These are phyloP conservation scores for Nakazawaea ambrosiae DNA, from an alignment of 805 yeast species.

Conservation along the genomic window DNA sequence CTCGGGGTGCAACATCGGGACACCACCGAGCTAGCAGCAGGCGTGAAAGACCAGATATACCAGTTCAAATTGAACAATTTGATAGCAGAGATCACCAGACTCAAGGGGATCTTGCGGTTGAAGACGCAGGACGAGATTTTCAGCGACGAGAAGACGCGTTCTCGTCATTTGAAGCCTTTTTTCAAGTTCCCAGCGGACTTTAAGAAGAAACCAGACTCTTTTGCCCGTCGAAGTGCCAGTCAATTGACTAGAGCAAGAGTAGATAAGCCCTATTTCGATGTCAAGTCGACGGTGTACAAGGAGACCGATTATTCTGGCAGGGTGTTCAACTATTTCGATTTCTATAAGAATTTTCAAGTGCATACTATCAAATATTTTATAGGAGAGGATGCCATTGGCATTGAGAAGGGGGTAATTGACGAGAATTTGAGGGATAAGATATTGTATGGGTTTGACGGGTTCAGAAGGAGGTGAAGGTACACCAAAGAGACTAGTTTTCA, in stretches of 20 bases:
- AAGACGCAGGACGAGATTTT: neutral
- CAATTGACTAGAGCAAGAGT: slow-evolving; percentile 2
- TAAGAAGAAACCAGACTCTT: too few relatives aligned
- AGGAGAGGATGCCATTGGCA: slow-evolving; percentile 3
- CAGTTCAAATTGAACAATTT: neutral
- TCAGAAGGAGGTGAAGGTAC: too few relatives aligned
- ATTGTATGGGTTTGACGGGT: slow-evolving; percentile 9
- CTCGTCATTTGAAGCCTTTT: neutral
- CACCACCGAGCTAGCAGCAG: too few relatives aligned
- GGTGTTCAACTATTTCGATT: neutral
- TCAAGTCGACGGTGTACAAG: neutral
- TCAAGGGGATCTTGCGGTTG: slow-evolving; percentile 6
- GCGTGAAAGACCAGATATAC: neutral
- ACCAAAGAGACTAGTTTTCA: too few relatives aligned
- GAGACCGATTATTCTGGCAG: neutral
- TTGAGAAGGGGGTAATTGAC: neutral
- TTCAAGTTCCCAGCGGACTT: neutral
- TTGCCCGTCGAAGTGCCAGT: neutral
- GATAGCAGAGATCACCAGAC: neutral
- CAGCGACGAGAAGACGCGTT: neutral
- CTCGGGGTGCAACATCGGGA: too few relatives aligned
- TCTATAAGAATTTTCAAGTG: slow-evolving; percentile 2
- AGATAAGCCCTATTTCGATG: slow-evolving; percentile 5
- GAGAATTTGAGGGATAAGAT: slow-evolving; percentile 3
- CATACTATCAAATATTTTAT: neutral